phyloP scores from a whole-genome alignment of 441 rosid genomes.

The Dalechampia spathulata region DNA sequence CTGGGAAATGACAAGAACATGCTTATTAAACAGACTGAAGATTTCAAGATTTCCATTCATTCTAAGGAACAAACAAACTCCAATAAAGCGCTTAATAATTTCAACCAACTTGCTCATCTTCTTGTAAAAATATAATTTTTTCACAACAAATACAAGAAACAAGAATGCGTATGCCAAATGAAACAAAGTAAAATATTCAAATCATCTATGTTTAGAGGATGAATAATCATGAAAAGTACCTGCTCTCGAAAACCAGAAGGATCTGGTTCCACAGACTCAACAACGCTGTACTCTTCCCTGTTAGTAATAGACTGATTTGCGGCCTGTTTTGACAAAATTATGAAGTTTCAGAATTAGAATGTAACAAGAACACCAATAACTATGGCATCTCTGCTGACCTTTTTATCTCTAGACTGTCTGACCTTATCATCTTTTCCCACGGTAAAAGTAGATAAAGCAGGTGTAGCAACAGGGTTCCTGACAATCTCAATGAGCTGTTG shows the following conservation, averaged over 20 bases:
- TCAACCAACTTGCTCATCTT: too few relatives aligned
- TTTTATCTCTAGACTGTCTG: conserved; percentile 57
- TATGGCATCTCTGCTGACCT: conserved; percentile 33
- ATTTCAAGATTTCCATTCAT: too few relatives aligned
- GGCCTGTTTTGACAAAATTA: conserved; percentile 39
- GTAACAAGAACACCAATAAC: not conserved
- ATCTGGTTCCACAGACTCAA: conserved; percentile 65
- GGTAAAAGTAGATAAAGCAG: conserved; percentile 31
- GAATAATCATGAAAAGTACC: conserved; percentile 45
- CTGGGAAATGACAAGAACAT: not conserved
- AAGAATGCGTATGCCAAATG: too few relatives aligned
- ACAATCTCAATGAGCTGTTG: conserved; percentile 80
- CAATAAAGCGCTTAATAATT: too few relatives aligned
- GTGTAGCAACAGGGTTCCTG: conserved; percentile 56
- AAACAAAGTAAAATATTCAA: too few relatives aligned
- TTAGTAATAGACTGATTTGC: conserved; percentile 26
- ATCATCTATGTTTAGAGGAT: too few relatives aligned
- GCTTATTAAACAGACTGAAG: too few relatives aligned
- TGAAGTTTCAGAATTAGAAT: conserved; percentile 8
- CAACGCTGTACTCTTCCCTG: conserved; percentile 50
- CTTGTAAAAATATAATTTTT: too few relatives aligned
- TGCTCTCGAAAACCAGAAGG: conserved; percentile 70
- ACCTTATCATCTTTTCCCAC: conserved; percentile 66
- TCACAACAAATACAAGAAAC: too few relatives aligned
- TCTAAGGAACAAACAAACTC: too few relatives aligned